phyloP scores from a whole-genome alignment of 768 basidiomycete genomes.

The Dentipellis sp. region DNA sequence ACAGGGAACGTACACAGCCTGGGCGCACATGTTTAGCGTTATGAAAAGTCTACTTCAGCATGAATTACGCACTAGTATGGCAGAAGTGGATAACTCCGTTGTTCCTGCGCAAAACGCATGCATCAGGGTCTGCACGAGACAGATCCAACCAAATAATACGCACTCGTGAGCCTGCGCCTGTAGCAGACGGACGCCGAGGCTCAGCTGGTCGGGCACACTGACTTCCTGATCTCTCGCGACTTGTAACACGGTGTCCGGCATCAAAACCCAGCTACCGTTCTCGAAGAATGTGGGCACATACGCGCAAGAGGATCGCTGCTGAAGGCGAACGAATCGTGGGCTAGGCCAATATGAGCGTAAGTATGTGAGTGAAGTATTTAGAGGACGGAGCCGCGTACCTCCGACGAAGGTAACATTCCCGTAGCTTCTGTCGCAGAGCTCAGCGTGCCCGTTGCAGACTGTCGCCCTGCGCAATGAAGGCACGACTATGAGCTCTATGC shows the following conservation, averaged over 20 bases:
- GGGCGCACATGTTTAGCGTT: too few relatives aligned
- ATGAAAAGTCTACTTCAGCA: neutral
- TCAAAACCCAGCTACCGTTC: too few relatives aligned
- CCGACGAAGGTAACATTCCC: conserved; percentile 32
- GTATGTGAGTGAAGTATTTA: neutral
- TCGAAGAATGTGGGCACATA: conserved; percentile 9
- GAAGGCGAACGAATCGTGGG: conserved; percentile 50
- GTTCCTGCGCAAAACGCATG: neutral
- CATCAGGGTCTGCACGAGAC: neutral
- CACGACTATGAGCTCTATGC: neutral
- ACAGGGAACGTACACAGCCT: neutral
- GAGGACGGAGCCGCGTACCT: conserved; percentile 14
- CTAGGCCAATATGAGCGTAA: conserved; percentile 9
- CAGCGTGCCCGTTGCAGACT: conserved; percentile 58
- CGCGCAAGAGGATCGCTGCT: conserved; percentile 36
- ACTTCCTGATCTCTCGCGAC: conserved; percentile 44
- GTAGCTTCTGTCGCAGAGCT: conserved; percentile 50
- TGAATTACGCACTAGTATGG: neutral
- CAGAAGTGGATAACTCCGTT: neutral
- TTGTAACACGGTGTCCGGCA: conserved; percentile 16
- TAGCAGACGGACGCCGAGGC: conserved; percentile 44
- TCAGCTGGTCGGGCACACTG: conserved; percentile 38
- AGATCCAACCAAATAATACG: neutral
- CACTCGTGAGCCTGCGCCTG: conserved; percentile 38
- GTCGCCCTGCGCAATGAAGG: conserved; percentile 8